Evolutionary conservation across 345 rosid genomes (phyloP).

Genomic region (Corchorus capsularis): DNA sequence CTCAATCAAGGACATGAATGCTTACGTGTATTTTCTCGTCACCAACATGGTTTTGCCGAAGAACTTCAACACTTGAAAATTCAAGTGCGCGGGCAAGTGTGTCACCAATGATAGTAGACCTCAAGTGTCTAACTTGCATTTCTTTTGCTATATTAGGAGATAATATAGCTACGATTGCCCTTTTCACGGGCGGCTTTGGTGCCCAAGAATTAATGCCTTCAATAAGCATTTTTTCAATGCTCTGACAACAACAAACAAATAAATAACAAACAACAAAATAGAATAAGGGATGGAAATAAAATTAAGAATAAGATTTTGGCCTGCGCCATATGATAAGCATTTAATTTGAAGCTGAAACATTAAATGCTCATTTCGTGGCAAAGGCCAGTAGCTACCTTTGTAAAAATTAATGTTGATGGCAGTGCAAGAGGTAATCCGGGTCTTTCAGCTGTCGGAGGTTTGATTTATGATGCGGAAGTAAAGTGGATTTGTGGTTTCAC

Average conservation of each 20-base stretch:
- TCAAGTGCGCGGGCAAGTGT: constrained; percentile 93
- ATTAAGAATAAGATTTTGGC: too few relatives aligned
- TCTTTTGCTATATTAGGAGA: constrained; percentile 99
- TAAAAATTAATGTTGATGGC: too few relatives aligned
- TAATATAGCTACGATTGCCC: constrained; percentile 93
- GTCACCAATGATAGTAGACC: constrained; percentile 97
- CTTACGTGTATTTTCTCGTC: constrained; percentile 98
- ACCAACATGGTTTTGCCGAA: constrained; percentile 97
- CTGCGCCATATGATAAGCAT: too few relatives aligned
- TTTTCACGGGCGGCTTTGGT: constrained; percentile 60
- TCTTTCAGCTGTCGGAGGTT: too few relatives aligned
- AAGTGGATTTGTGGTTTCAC: too few relatives aligned
- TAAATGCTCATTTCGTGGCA: too few relatives aligned
- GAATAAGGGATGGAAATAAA: too few relatives aligned
- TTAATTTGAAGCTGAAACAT: too few relatives aligned
- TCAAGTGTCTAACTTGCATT: constrained; percentile 98
- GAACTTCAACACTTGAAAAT: constrained; percentile 83
- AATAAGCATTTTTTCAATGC: constrained; percentile 75
- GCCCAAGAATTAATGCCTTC: constrained; percentile 89
- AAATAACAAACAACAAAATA: too few relatives aligned
- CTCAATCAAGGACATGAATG: background rate
- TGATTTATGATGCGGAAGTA: too few relatives aligned
- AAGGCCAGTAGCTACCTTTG: too few relatives aligned
- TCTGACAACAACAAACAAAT: constrained; percentile 53
- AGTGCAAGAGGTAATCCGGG: too few relatives aligned